A percentile compares a stretch with the other conserved stretches of the same genome.
These are phyloP conservation scores for Salicornia ramosissima DNA, from an alignment of 148 eudicot genomes.

Conservation along the genomic window DNA sequence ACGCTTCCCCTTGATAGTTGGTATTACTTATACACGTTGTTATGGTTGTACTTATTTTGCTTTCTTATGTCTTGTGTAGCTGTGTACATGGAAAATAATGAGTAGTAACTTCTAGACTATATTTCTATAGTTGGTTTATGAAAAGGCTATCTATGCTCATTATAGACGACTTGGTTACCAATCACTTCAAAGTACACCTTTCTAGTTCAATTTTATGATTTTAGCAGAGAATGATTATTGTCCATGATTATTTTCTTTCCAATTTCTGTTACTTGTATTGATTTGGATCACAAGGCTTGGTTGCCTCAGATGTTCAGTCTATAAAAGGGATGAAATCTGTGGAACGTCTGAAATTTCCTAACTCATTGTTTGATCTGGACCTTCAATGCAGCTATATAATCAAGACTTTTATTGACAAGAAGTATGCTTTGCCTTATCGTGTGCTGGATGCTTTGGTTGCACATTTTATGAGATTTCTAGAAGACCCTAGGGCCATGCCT, in stretches of 20 bases:
- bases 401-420: conserved; percentile 85
- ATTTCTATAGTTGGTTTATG: no score
- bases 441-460: conserved; percentile 87
- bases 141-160: no score
- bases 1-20: no score
- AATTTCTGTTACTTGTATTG: neutral
- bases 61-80: no score
- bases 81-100: no score
- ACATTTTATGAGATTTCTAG: conserved; percentile 75
- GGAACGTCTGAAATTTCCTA: neutral
- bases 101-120: no score
- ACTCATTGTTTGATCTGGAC: conserved; percentile 7
- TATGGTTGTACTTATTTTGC: neutral
- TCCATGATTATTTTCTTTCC: neutral
- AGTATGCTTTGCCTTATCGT: conserved; percentile 82
- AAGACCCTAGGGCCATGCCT: conserved; percentile 83
- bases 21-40: neutral
- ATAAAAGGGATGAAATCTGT: neutral
- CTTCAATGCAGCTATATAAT: conserved; percentile 71
- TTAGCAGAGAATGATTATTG: neutral
- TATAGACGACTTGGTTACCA: no score
- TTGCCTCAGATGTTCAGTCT: neutral
- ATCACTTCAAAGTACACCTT: no score
- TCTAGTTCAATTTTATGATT: neutral
- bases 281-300: neutral